Conservation (phyloP, 2,329 filamentous ascomycete genomes). For the Nemania diffusa region DNA sequence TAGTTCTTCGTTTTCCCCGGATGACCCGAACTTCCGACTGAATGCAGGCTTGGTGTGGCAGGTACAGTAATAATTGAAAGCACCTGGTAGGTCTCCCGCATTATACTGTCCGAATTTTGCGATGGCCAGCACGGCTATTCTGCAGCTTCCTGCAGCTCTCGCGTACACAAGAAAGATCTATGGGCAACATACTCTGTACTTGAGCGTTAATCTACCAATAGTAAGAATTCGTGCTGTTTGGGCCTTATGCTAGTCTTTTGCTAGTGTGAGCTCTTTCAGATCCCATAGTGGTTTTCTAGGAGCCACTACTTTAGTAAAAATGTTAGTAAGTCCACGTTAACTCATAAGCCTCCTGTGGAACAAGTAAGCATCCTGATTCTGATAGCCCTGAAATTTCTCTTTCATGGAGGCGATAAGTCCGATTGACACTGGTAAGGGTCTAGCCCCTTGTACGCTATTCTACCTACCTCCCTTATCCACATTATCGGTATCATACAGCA, state of each 20-base stretch:
- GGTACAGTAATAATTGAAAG: slow-evolving; percentile 25
- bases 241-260: background rate
- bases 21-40: slow-evolving; percentile 18
- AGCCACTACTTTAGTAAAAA: slow-evolving; percentile 23
- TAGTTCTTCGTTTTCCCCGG: slow-evolving; percentile 15
- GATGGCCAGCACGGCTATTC: background rate
- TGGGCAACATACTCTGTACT: background rate
- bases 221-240: background rate
- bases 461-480: background rate
- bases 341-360: slow-evolving; percentile 14
- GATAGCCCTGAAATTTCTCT: background rate
- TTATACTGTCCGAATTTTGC: no score
- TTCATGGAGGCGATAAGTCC: slow-evolving; percentile 7
- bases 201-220: background rate
- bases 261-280: background rate
- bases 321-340: slow-evolving; percentile 29
- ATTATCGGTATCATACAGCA: background rate
- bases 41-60: slow-evolving; percentile 10
- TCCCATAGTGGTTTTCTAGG: background rate
- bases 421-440: slow-evolving; percentile 12
- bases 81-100: background rate
- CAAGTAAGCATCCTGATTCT: slow-evolving; percentile 23
- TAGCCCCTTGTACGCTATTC: background rate
- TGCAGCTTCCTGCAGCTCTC: background rate
- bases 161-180: background rate